phyloP scores from a whole-genome alignment of 1,139 yeast genomes.

The Candida pseudocylindracea region DNA sequence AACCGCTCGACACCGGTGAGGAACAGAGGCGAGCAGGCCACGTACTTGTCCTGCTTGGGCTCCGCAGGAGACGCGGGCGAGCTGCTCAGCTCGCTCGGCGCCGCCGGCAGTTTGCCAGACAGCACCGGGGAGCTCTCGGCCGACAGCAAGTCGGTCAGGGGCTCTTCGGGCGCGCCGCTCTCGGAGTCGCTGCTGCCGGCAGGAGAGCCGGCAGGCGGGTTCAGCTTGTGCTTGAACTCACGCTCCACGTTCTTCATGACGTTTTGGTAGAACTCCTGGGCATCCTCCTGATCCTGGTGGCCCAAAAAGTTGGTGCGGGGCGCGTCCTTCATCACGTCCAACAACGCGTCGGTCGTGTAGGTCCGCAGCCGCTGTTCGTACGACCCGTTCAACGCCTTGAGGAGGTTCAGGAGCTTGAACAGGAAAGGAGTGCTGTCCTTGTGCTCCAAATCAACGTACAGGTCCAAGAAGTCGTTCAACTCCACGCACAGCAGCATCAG shows the following conservation, averaged over 20 bases:
- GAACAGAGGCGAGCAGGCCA: constrained; percentile 8
- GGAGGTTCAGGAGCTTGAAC: constrained; percentile 21
- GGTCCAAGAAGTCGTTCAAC: constrained; percentile 28
- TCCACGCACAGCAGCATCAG: constrained; percentile 57
- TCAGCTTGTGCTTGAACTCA: constrained; percentile 16
- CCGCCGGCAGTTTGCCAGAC: no score
- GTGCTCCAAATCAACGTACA: constrained; percentile 7
- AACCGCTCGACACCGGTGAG: constrained; percentile 25
- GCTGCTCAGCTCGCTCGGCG: no score
- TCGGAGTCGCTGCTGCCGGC: no score
- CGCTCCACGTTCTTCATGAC: constrained; percentile 52
- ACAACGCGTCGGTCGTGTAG: constrained; percentile 40
- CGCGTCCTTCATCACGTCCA: constrained; percentile 57
- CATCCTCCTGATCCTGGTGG: constrained; percentile 86
- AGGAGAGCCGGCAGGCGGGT: background rate
- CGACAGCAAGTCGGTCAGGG: no score
- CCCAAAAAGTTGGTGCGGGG: constrained; percentile 56
- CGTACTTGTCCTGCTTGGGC: constrained; percentile 6
- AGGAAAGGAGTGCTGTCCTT: constrained; percentile 22
- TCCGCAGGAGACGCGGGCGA: background rate
- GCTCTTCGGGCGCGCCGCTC: no score
- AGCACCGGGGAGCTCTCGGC: no score
- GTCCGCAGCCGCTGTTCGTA: constrained; percentile 34
- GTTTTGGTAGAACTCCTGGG: constrained; percentile 81
- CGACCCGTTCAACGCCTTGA: constrained; percentile 30